Conservation (phyloP, 2,329 filamentous ascomycete species). For the Pseudodiploospora longispora region DNA sequence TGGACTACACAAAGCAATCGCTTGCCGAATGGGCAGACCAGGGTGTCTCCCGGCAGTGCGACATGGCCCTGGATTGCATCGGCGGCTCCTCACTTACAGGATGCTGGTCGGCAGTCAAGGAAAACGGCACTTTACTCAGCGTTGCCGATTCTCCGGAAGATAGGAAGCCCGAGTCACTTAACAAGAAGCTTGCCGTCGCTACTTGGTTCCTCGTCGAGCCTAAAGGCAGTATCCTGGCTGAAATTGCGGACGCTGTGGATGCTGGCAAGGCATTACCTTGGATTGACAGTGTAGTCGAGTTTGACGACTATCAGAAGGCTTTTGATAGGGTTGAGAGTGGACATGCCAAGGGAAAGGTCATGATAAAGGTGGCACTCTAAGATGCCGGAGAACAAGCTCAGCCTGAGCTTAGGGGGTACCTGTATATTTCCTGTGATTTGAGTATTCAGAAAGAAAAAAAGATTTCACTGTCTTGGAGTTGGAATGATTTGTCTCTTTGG, state of each 20-base stretch:
- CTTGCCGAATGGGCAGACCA: slow-evolving; percentile 23
- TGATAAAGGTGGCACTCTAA: slow-evolving; percentile 23
- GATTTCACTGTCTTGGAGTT: too few species aligned
- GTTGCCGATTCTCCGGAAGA: slow-evolving; percentile 22
- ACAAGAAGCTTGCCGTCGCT: slow-evolving; percentile 21
- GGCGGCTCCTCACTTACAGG: slow-evolving; percentile 24
- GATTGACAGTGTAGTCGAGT: slow-evolving; percentile 31
- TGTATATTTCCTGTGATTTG: background rate
- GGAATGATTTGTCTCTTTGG: background rate
- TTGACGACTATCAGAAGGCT: slow-evolving; percentile 29
- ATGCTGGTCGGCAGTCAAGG: slow-evolving; percentile 27
- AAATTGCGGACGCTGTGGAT: slow-evolving; percentile 27
- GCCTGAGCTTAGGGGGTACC: background rate
- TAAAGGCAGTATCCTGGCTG: slow-evolving; percentile 24
- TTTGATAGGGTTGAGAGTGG: slow-evolving; percentile 28
- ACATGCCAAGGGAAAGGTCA: slow-evolving; percentile 29
- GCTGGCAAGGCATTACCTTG: slow-evolving; percentile 21
- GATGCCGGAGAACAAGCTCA: background rate
- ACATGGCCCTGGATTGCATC: slow-evolving; percentile 29
- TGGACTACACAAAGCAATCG: slow-evolving; percentile 26
- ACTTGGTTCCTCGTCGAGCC: slow-evolving; percentile 31
- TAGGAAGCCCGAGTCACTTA: slow-evolving; percentile 19
- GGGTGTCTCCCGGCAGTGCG: slow-evolving; percentile 19
- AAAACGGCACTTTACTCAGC: slow-evolving; percentile 26
- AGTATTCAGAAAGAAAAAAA: too few species aligned